Evolutionary conservation across 768 basidiomycete species (phyloP).

Genomic region (Hericium alpestre): DNA sequence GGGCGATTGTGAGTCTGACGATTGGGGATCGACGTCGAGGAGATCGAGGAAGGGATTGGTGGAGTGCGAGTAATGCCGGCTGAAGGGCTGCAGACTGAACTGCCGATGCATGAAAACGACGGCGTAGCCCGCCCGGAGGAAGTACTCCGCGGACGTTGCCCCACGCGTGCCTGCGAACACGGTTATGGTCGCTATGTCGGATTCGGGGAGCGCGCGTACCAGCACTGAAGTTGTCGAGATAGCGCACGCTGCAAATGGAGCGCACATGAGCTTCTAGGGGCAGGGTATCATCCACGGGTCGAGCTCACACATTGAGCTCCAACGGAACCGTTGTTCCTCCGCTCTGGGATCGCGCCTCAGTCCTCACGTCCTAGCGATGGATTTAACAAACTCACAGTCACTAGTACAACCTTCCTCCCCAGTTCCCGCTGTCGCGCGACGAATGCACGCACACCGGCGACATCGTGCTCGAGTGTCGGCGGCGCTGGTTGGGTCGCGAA

Average conservation of each 20-base stretch:
- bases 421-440: constrained; percentile 52
- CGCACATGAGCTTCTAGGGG: constrained; percentile 12
- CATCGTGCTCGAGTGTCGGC: constrained; percentile 54
- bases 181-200: background rate
- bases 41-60: constrained; percentile 97
- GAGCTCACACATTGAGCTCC: constrained; percentile 94
- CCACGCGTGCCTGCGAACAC: constrained; percentile 71
- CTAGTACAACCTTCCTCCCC: constrained; percentile 76
- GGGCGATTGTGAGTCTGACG: constrained; percentile 6
- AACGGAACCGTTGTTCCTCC: constrained; percentile 97
- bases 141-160: constrained; percentile 96
- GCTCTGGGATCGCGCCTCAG: constrained; percentile 43
- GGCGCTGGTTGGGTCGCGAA: constrained; percentile 84
- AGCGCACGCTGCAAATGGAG: constrained; percentile 66
- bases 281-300: background rate
- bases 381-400: constrained; percentile 59
- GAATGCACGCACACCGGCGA: constrained; percentile 56
- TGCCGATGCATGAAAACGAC: constrained; percentile 99
- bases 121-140: constrained; percentile 86
- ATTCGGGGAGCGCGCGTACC: constrained; percentile 35
- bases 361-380: background rate
- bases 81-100: constrained; percentile 96
- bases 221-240: constrained; percentile 97
- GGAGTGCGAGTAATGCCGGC: constrained; percentile 94
- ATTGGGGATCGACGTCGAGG: constrained; percentile 48